Evolutionary conservation across 176 grass and related monocot species (phyloP).

Genomic region (Luzula sylvatica): DNA sequence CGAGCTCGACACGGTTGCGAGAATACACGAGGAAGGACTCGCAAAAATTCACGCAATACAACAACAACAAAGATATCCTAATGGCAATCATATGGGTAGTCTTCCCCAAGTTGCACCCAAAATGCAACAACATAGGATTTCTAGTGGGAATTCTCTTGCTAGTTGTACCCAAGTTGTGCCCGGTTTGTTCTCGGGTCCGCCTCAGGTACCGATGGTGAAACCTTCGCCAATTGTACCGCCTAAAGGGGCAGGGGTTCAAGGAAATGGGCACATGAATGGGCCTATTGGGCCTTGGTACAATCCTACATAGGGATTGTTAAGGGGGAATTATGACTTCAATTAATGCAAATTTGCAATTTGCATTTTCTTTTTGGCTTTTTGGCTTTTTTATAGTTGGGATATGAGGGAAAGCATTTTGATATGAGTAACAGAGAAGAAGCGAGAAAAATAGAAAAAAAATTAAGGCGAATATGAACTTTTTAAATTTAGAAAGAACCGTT

Average conservation of each 20-base stretch:
- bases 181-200: constrained; percentile 43
- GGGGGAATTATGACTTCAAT: constrained; percentile 32
- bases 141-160: not conserved
- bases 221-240: constrained; percentile 59
- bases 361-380: not conserved
- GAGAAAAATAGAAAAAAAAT: constrained; percentile 5
- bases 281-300: constrained; percentile 40
- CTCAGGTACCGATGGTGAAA: constrained; percentile 37
- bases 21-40: constrained; percentile 74
- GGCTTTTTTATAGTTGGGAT: not conserved
- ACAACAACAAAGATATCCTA: not conserved
- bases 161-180: constrained; percentile 37
- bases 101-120: too few relatives aligned
- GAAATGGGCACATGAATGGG: constrained; percentile 50
- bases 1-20: constrained; percentile 70
- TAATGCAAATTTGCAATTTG: constrained; percentile 11
- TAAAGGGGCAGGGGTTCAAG: constrained; percentile 46
- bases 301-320: constrained; percentile 39
- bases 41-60: constrained; percentile 57
- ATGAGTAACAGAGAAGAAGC: constrained; percentile 18
- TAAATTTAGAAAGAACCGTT: not conserved
- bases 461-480: constrained; percentile 5
- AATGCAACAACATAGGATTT: not conserved
- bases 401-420: not conserved
- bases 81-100: constrained; percentile 1